Evolutionary conservation across 2,329 filamentous ascomycete species (phyloP).

Genomic region (Paecilomyces niveus): DNA sequence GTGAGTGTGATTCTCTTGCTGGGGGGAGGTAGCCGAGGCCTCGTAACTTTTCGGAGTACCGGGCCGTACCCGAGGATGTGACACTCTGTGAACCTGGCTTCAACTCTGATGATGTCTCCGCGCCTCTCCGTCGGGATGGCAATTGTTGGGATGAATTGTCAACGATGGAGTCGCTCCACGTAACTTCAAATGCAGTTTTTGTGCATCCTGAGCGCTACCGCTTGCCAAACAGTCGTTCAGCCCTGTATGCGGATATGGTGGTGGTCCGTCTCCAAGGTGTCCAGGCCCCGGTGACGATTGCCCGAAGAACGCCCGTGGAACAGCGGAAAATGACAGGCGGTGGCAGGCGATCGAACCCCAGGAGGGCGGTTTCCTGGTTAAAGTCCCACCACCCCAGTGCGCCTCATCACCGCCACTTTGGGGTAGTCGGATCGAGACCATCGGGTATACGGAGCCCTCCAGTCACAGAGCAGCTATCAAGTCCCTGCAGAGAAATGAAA

Average conservation of each 20-base stretch:
- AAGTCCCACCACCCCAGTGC: not conserved
- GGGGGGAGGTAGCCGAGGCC: not conserved
- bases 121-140: not conserved
- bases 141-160: not conserved
- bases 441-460: not conserved
- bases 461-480: not conserved
- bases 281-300: not conserved
- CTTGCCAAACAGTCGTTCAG: not conserved
- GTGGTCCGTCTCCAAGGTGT: not conserved
- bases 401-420: not conserved
- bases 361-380: not conserved
- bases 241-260: not conserved
- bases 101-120: not conserved
- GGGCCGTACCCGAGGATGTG: not conserved
- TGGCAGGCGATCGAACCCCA: not conserved
- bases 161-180: not conserved
- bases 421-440: not conserved
- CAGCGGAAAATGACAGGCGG: not conserved
- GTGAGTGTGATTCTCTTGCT: not conserved
- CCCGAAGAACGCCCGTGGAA: not conserved
- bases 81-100: not conserved
- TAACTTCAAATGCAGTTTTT: not conserved
- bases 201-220: not conserved
- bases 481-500: not conserved
- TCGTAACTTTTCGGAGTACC: not conserved